A percentile compares a stretch with the other conserved stretches of the same genome.
Evolutionary conservation across 768 basidiomycete genomes (phyloP).

Genomic region (Agaricus sinodeliciosus): DNA sequence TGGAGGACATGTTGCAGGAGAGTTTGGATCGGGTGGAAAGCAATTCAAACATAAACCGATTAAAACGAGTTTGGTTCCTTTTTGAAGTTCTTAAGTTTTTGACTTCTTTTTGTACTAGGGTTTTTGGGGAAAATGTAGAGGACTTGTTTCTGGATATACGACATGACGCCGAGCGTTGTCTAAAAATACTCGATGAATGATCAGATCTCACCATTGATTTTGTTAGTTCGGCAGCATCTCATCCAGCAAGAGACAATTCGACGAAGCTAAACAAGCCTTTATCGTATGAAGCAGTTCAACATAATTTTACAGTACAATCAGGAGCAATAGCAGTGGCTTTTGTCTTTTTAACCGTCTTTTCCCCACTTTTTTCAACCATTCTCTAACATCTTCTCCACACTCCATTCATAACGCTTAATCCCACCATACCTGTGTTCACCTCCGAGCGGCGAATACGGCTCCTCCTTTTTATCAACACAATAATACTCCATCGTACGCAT

Average conservation of each 20-base stretch:
- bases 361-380: not conserved
- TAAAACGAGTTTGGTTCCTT: constrained; percentile 37
- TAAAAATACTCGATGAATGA: not conserved
- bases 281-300: too few species aligned
- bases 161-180: too few species aligned
- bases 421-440: constrained; percentile 9
- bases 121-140: too few species aligned
- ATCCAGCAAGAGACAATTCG: too few species aligned
- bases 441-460: constrained; percentile 3
- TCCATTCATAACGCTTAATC: constrained; percentile 1
- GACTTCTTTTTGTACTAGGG: not conserved
- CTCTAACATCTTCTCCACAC: not conserved
- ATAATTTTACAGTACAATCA: too few species aligned
- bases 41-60: constrained; percentile 62
- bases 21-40: constrained; percentile 77
- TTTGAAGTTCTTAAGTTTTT: constrained; percentile 16
- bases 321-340: too few species aligned
- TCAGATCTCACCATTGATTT: not conserved
- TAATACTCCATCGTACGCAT: constrained; percentile 7
- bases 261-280: too few species aligned
- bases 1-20: constrained; percentile 78
- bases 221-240: too few species aligned
- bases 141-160: too few species aligned
- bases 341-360: not conserved
- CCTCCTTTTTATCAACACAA: not conserved